Evolutionary conservation across 345 rosid species (phyloP).

Genomic region (Limnanthes douglasii): DNA sequence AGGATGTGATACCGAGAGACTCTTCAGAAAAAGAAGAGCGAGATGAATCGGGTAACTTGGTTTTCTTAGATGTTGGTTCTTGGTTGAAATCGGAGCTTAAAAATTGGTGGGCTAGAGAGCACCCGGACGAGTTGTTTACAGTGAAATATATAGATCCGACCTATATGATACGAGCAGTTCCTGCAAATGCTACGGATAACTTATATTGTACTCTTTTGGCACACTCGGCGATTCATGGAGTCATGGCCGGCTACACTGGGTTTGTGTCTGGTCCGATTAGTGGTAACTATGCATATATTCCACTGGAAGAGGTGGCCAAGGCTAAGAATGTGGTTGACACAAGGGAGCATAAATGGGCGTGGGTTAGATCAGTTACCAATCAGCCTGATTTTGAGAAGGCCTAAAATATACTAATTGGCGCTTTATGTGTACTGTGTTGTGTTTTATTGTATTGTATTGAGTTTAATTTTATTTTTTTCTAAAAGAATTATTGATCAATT

Average conservation of each 20-base stretch:
- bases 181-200: constrained; percentile 71
- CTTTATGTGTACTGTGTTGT: no score
- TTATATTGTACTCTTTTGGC: constrained; percentile 75
- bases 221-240: constrained; percentile 84
- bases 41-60: constrained; percentile 73
- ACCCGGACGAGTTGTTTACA: constrained; percentile 46
- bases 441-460: no score
- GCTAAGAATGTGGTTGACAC: constrained; percentile 52
- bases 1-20: constrained; percentile 60
- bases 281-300: constrained; percentile 76
- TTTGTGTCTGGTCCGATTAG: constrained; percentile 77
- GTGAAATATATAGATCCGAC: constrained; percentile 90
- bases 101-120: constrained; percentile 62
- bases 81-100: constrained; percentile 73
- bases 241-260: constrained; percentile 84
- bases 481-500: no score
- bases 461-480: no score
- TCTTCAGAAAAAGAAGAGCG: constrained; percentile 48
- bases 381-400: constrained; percentile 66
- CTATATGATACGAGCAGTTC: constrained; percentile 87
- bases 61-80: constrained; percentile 66
- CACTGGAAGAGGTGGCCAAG: constrained; percentile 54
- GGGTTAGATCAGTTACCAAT: constrained; percentile 74
- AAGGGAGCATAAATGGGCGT: constrained; percentile 79
- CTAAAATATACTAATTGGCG: no score